A percentile compares a stretch with the other conserved stretches of the same genome.
phyloP scores from a whole-genome alignment of 1,284 basidiomycete species.

The Trametes versicolor region DNA sequence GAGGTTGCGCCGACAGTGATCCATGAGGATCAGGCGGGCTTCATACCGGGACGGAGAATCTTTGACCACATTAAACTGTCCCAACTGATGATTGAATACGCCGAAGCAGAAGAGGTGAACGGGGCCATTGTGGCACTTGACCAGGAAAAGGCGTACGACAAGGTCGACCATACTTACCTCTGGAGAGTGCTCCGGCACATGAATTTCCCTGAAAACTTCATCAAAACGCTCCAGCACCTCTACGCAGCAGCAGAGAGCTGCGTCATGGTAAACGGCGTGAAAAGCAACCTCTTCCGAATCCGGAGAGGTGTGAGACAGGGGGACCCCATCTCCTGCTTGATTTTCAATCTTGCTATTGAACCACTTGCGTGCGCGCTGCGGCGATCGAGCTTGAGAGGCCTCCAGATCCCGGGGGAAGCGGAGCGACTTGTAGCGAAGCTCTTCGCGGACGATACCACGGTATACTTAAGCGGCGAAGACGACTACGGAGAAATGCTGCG shows the following conservation, averaged over 20 bases:
- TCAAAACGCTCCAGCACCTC: not conserved
- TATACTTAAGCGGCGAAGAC: constrained; percentile 38
- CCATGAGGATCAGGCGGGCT: constrained; percentile 43
- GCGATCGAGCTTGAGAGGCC: constrained; percentile 43
- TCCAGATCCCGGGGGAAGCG: constrained; percentile 37
- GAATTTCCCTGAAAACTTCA: constrained; percentile 10
- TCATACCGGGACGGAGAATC: constrained; percentile 39
- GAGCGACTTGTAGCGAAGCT: constrained; percentile 33
- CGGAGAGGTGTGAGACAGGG: constrained; percentile 31
- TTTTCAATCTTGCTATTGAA: constrained; percentile 38
- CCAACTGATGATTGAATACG: constrained; percentile 35
- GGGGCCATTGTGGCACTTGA: constrained; percentile 34
- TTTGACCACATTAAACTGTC: constrained; percentile 38
- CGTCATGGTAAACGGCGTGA: not conserved
- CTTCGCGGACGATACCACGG: constrained; percentile 46
- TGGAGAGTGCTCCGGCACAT: not conserved
- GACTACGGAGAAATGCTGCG: constrained; percentile 24
- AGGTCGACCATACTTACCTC: not conserved
- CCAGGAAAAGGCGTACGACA: not conserved
- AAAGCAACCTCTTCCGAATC: not conserved
- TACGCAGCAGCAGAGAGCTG: not conserved
- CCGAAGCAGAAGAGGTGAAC: constrained; percentile 37
- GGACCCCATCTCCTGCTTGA: constrained; percentile 48
- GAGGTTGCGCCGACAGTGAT: constrained; percentile 26
- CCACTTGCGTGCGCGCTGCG: constrained; percentile 43